Evolutionary conservation across 306 rosid species (phyloP).

Genomic region (Malus sylvestris): DNA sequence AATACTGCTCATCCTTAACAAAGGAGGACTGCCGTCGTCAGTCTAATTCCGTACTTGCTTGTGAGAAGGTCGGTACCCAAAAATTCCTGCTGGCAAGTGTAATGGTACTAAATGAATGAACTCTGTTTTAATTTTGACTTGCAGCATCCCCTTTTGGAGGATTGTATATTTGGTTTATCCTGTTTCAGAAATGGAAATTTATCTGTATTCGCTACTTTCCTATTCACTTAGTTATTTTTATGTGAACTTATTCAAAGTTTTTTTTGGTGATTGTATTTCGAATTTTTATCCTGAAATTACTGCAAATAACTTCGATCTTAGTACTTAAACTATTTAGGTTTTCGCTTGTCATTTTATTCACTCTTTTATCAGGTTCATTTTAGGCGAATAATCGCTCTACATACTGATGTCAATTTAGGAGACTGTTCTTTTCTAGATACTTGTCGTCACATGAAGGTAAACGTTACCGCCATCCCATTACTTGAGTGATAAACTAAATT

Average conservation of each 20-base stretch:
- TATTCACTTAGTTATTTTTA: no score
- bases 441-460: slow-evolving; percentile 97
- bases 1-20: slow-evolving; percentile 81
- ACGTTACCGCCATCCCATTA: slow-evolving; percentile 1
- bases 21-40: slow-evolving; percentile 95
- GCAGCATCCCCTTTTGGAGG: neutral
- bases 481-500: neutral
- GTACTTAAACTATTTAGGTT: neutral
- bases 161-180: neutral
- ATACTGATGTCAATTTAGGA: slow-evolving; percentile 90
- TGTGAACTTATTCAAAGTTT: neutral
- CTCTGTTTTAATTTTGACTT: neutral
- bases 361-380: slow-evolving; percentile 75
- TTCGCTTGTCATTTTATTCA: neutral
- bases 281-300: neutral
- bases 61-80: slow-evolving; percentile 71
- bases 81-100: neutral
- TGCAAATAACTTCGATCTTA: neutral
- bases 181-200: neutral
- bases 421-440: slow-evolving; percentile 98
- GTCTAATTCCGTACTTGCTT: slow-evolving; percentile 69
- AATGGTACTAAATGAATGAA: neutral
- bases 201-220: neutral
- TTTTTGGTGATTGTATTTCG: neutral
- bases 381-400: slow-evolving; percentile 88